A percentile compares a stretch with the other conserved stretches of the same genome.
Conservation (phyloP, 2,329 filamentous ascomycete species). For the Thielaviopsis musarum region DNA sequence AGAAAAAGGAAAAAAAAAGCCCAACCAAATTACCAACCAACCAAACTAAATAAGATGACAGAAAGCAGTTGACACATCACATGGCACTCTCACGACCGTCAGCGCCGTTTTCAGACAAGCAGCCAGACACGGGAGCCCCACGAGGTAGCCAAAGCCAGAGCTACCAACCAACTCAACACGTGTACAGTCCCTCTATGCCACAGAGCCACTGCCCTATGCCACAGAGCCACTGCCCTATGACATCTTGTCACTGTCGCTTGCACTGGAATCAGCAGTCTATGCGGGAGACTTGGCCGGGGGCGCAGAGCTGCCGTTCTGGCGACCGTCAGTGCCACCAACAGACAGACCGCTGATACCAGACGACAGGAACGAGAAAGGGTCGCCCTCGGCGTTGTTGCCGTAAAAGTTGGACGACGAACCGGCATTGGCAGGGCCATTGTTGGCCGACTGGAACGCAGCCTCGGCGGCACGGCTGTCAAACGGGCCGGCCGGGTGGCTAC, state of each 20-base stretch:
- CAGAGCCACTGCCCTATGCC: too few relatives aligned
- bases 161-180: too few relatives aligned
- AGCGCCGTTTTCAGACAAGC: not conserved
- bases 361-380: constrained; percentile 68
- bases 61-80: not conserved
- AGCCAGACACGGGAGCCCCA: not conserved
- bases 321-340: constrained; percentile 45
- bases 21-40: not conserved
- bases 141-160: too few relatives aligned
- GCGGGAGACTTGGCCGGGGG: constrained; percentile 44
- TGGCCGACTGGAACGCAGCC: constrained; percentile 80
- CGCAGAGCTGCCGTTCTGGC: constrained; percentile 42
- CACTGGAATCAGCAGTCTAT: constrained; percentile 20
- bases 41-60: not conserved
- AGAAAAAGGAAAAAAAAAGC: not conserved
- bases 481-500: constrained; percentile 65
- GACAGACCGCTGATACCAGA: constrained; percentile 55
- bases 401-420: constrained; percentile 49
- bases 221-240: too few relatives aligned
- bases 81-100: not conserved
- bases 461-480: constrained; percentile 91
- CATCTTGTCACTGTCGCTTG: too few relatives aligned
- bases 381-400: constrained; percentile 39
- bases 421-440: constrained; percentile 62
- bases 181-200: too few relatives aligned